Evolutionary conservation across 345 rosid species (phyloP).

Genomic region (Carallia brachiata): DNA sequence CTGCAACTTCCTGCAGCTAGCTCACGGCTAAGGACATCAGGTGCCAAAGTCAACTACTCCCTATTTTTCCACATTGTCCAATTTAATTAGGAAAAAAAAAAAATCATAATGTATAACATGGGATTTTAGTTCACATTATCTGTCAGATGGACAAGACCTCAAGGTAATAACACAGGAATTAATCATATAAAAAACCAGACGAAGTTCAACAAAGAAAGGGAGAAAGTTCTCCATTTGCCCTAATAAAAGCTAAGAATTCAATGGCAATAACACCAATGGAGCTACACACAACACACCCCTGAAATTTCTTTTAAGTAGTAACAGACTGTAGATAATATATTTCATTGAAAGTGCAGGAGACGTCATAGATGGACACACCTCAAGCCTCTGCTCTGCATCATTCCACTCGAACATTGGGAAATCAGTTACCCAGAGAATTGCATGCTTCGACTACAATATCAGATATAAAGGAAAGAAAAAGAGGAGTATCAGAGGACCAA

Average conservation of each 20-base stretch:
- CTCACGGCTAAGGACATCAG: neutral
- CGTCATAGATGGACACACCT: constrained; percentile 47
- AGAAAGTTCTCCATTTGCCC: neutral
- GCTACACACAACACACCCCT: neutral
- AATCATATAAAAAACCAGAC: no score
- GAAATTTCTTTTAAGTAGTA: neutral
- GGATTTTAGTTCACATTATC: neutral
- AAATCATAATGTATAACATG: neutral
- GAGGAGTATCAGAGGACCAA: neutral
- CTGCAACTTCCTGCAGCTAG: neutral
- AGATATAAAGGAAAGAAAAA: constrained; percentile 12
- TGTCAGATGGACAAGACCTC: neutral
- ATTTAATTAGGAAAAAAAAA: neutral
- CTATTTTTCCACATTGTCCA: neutral
- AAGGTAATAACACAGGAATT: neutral
- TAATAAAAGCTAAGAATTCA: neutral
- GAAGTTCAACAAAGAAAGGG: neutral
- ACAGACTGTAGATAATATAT: neutral
- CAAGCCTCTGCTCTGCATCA: constrained; percentile 77
- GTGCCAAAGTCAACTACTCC: neutral
- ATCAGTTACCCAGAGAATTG: constrained; percentile 94
- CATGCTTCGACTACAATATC: constrained; percentile 64
- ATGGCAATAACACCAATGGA: neutral
- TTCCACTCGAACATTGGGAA: constrained; percentile 99
- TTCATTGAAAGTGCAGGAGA: constrained; percentile 8